These are phyloP conservation scores for Pleurotus salmoneostramineus DNA, from an alignment of 768 basidiomycete genomes.

Conservation along the genomic window DNA sequence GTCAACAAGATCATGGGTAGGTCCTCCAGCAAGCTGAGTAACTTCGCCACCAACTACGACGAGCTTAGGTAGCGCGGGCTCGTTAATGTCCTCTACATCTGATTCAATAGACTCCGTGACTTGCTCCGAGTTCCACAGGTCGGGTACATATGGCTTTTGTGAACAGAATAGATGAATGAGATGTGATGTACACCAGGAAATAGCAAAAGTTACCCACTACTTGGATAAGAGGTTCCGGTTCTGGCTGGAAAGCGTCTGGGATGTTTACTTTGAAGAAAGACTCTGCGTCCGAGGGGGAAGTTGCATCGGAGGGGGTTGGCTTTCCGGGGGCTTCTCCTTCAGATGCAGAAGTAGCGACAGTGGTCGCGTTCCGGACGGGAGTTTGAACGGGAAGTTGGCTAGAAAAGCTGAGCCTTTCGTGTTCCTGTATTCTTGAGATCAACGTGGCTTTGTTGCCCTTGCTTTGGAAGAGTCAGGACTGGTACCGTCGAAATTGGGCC, in stretches of 20 bases:
- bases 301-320: constrained; percentile 26
- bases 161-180: constrained; percentile 7
- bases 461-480: constrained; percentile 25
- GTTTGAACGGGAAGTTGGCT: constrained; percentile 14
- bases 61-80: constrained; percentile 20
- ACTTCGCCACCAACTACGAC: constrained; percentile 19
- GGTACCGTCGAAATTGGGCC: not conserved
- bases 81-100: constrained; percentile 3
- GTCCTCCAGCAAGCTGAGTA: constrained; percentile 16
- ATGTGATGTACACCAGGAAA: constrained; percentile 2
- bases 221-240: constrained; percentile 42
- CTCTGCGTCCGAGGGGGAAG: constrained; percentile 18
- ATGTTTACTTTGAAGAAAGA: constrained; percentile 46
- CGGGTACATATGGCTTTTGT: constrained; percentile 49
- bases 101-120: constrained; percentile 5
- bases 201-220: constrained; percentile 35
- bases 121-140: constrained; percentile 28
- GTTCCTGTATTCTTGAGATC: constrained; percentile 49
- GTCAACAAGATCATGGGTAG: constrained; percentile 22
- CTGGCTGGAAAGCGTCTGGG: constrained; percentile 49
- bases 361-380: constrained; percentile 22
- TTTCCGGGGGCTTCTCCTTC: constrained; percentile 37
- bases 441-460: constrained; percentile 57
- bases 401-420: constrained; percentile 31
- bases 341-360: constrained; percentile 16